A percentile compares a stretch with the other conserved stretches of the same genome.
phyloP scores from a whole-genome alignment of 352 stramenopile species.

The Globisporangium ultimum region DNA sequence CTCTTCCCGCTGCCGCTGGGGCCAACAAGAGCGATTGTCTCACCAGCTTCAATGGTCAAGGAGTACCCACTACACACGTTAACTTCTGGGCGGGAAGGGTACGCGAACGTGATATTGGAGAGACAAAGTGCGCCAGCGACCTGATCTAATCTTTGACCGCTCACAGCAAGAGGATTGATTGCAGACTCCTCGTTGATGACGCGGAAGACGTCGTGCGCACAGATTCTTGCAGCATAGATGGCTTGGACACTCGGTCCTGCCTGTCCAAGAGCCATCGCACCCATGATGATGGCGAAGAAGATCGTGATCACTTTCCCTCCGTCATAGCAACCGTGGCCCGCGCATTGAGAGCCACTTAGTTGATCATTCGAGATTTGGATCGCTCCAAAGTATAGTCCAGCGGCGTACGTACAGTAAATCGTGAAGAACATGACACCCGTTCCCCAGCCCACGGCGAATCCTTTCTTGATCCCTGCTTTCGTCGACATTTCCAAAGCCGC shows the following conservation, averaged over 20 bases:
- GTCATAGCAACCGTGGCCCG: slow-evolving; percentile 30
- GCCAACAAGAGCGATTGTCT: slow-evolving; percentile 43
- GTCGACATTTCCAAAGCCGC: slow-evolving; percentile 38
- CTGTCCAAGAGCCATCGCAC: slow-evolving; percentile 36
- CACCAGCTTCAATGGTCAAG: slow-evolving; percentile 27
- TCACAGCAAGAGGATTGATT: slow-evolving; percentile 36
- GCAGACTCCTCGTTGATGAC: slow-evolving; percentile 43
- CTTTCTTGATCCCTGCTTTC: slow-evolving; percentile 45
- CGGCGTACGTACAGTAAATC: slow-evolving; percentile 68
- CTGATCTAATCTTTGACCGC: slow-evolving; percentile 18
- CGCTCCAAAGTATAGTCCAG: slow-evolving; percentile 78
- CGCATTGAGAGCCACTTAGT: slow-evolving; percentile 23
- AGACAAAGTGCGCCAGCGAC: slow-evolving; percentile 22
- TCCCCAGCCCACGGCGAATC: slow-evolving; percentile 47
- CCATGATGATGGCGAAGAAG: slow-evolving; percentile 57
- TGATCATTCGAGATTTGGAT: slow-evolving; percentile 60
- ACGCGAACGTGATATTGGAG: slow-evolving; percentile 50
- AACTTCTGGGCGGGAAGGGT: slow-evolving; percentile 30
- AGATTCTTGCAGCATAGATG: slow-evolving; percentile 26
- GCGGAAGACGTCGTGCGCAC: slow-evolving; percentile 46
- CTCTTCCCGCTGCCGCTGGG: slow-evolving; percentile 49
- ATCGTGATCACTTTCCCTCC: slow-evolving; percentile 40
- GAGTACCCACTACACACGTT: slow-evolving; percentile 30
- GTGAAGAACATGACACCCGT: slow-evolving; percentile 67
- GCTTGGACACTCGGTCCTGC: slow-evolving; percentile 36